A percentile compares a stretch with the other conserved stretches of the same genome.
Conservation (phyloP, 2,329 filamentous ascomycete genomes). For the Fusarium compactum region DNA sequence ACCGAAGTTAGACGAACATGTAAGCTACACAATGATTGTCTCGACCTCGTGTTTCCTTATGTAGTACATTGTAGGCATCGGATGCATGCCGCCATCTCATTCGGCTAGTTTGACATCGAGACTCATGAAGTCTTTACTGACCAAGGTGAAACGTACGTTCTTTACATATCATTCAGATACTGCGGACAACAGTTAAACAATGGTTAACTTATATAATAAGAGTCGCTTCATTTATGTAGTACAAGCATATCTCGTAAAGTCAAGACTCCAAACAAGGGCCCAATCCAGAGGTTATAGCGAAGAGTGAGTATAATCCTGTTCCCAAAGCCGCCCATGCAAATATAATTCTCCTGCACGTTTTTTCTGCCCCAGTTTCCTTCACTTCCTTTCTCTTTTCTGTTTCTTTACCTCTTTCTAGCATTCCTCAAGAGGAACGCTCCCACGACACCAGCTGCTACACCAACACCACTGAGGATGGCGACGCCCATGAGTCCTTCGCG, state of each 20-base stretch:
- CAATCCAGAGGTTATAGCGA: slow-evolving; percentile 25
- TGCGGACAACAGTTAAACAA: background rate
- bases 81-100: background rate
- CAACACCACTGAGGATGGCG: slow-evolving; percentile 92
- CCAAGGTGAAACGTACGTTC: background rate
- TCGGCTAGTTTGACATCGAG: background rate
- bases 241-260: slow-evolving; percentile 40
- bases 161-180: too few relatives aligned
- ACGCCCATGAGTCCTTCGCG: slow-evolving; percentile 95
- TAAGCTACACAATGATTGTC: background rate
- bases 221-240: slow-evolving; percentile 44
- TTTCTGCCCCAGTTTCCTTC: background rate
- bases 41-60: background rate
- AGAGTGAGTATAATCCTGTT: slow-evolving; percentile 31
- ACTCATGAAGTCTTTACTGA: background rate
- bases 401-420: slow-evolving; percentile 67
- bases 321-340: slow-evolving; percentile 28
- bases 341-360: slow-evolving; percentile 16
- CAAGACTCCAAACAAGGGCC: slow-evolving; percentile 33
- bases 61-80: background rate
- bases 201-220: slow-evolving; percentile 26
- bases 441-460: slow-evolving; percentile 91
- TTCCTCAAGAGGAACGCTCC: slow-evolving; percentile 88
- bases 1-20: background rate
- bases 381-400: background rate